A percentile compares a stretch with the other conserved stretches of the same genome.
Evolutionary conservation across 2,329 filamentous ascomycete species (phyloP).

Genomic region (Chrysoporthe austroafricana): DNA sequence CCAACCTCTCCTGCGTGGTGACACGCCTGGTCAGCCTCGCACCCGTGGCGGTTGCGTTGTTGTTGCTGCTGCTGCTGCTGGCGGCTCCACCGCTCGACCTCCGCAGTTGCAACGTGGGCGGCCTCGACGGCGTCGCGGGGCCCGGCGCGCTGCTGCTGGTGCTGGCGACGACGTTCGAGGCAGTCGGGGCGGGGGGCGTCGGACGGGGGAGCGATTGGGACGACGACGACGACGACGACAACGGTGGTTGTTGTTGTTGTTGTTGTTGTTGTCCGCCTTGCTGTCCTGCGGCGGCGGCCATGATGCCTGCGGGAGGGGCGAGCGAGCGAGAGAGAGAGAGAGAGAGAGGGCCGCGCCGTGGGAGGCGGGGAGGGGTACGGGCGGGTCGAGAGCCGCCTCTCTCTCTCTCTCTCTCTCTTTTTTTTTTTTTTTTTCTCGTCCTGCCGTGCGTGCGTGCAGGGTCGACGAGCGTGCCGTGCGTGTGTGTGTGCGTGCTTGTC

Average conservation of each 20-base stretch:
- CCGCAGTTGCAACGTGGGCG: slow-evolving; percentile 26
- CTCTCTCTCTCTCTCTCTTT: no score
- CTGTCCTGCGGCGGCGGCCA: not conserved
- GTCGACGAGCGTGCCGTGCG: no score
- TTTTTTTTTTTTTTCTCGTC: no score
- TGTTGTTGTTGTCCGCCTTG: not conserved
- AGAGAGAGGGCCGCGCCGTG: not conserved
- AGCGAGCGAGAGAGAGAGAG: no score
- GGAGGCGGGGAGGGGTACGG: not conserved
- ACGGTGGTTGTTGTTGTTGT: no score
- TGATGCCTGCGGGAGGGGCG: not conserved
- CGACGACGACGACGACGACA: not conserved
- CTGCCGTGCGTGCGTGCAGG: no score
- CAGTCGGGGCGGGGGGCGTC: no score
- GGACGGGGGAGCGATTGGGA: no score
- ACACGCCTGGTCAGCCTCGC: slow-evolving; percentile 30
- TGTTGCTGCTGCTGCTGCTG: not conserved
- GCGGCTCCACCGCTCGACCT: slow-evolving; percentile 22
- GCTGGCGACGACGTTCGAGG: not conserved
- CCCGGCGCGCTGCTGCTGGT: not conserved
- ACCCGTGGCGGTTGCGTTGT: not conserved
- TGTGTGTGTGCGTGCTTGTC: no score
- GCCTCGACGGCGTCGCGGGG: slow-evolving; percentile 4
- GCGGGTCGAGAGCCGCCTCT: no score
- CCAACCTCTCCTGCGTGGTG: slow-evolving; percentile 39